phyloP scores from a whole-genome alignment of 169 alveolate genomes.

The Cryptosporidium xiaoi region DNA sequence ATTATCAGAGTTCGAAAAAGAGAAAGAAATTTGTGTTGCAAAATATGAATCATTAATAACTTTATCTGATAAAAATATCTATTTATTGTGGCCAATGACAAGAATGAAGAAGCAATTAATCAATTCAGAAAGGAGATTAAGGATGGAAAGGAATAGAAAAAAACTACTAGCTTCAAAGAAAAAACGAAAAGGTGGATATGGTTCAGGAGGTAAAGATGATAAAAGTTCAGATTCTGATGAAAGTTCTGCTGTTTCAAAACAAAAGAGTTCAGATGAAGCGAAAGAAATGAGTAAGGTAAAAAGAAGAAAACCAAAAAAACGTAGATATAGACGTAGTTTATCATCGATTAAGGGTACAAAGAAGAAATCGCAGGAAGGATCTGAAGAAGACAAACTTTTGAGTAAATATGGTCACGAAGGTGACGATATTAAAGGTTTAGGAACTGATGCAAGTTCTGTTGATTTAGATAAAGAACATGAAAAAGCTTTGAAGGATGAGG shows the following conservation, averaged over 20 bases:
- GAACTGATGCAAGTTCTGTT: slow-evolving; percentile 16
- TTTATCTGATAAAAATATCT: neutral
- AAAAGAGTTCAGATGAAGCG: neutral
- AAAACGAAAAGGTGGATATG: slow-evolving; percentile 15
- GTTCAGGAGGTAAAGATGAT: neutral
- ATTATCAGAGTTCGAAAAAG: neutral
- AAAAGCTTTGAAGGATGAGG: slow-evolving; percentile 11
- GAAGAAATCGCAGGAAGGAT: neutral
- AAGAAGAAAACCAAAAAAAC: neutral
- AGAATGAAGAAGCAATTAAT: slow-evolving; percentile 7
- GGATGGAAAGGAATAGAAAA: slow-evolving; percentile 45
- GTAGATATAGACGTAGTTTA: no score
- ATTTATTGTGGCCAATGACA: slow-evolving; percentile 18
- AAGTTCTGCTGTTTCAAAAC: no score
- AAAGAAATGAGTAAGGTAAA: neutral
- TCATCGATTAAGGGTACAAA: neutral
- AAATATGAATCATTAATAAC: neutral
- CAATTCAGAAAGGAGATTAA: slow-evolving; percentile 18
- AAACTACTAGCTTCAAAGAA: slow-evolving; percentile 3
- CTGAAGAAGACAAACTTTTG: slow-evolving; percentile 10
- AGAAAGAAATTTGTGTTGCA: neutral
- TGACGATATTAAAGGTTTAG: slow-evolving; percentile 16
- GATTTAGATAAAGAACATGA: slow-evolving; percentile 18
- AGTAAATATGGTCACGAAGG: slow-evolving; percentile 36
- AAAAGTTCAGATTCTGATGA: neutral